These are phyloP conservation scores for Xylaria grammica DNA, from an alignment of 495 filamentous ascomycete genomes.

Conservation along the genomic window DNA sequence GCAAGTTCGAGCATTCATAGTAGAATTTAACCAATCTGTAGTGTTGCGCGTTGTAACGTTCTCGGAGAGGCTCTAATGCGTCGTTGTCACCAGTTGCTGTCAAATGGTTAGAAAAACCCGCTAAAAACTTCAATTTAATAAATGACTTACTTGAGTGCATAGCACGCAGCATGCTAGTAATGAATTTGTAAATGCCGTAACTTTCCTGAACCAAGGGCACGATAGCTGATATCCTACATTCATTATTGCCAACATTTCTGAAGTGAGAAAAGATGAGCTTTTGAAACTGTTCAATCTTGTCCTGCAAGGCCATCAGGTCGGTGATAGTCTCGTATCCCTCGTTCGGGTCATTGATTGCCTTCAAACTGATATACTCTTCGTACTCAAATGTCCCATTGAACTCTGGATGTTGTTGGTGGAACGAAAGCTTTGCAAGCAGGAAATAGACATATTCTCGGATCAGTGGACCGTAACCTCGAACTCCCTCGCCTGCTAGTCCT, in stretches of 20 bases:
- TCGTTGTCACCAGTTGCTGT: slow-evolving; percentile 91
- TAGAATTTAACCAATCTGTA: slow-evolving; percentile 96
- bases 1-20: slow-evolving; percentile 96
- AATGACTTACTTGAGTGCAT: slow-evolving; percentile 88
- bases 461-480: slow-evolving; percentile 88
- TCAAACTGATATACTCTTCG: slow-evolving; percentile 97
- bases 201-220: slow-evolving; percentile 96
- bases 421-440: slow-evolving; percentile 87
- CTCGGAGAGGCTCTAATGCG: slow-evolving; percentile 86
- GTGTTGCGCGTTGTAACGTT: slow-evolving; percentile 92
- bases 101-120: slow-evolving; percentile 32
- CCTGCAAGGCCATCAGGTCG: slow-evolving; percentile 94
- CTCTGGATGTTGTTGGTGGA: slow-evolving; percentile 95
- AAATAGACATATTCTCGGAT: slow-evolving; percentile 96
- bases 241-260: slow-evolving; percentile 86
- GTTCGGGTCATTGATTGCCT: slow-evolving; percentile 97
- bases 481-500: slow-evolving; percentile 81
- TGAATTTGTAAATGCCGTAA: slow-evolving; percentile 97
- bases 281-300: slow-evolving; percentile 97
- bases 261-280: slow-evolving; percentile 98
- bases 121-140: slow-evolving; percentile 16
- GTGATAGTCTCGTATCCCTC: slow-evolving; percentile 98
- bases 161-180: slow-evolving; percentile 90
- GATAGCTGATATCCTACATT: slow-evolving; percentile 92
- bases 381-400: slow-evolving; percentile 99